phyloP scores from a whole-genome alignment of 148 eudicot genomes.

The Fallopia convolvulus region DNA sequence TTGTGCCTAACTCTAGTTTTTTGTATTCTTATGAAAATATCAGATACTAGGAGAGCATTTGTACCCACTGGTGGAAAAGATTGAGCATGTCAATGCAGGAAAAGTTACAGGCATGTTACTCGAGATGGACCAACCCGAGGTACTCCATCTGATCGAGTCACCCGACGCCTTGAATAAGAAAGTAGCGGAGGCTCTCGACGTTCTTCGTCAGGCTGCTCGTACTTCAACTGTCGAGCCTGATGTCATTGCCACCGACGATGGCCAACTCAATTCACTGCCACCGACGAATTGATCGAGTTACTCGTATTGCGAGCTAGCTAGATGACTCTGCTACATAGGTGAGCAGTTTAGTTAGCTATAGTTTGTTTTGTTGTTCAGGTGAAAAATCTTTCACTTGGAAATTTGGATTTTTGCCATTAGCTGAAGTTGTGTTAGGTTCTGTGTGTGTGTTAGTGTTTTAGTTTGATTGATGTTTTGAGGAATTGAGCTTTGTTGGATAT shows the following conservation, averaged over 20 bases:
- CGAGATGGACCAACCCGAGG: slow-evolving; percentile 55
- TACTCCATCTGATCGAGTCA: slow-evolving; percentile 45
- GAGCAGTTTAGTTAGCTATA: not conserved
- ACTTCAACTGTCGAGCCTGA: slow-evolving; percentile 9
- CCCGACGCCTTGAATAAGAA: slow-evolving; percentile 47
- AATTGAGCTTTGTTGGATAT: not conserved
- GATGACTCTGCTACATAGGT: too few species aligned
- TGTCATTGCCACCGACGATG: slow-evolving; percentile 16
- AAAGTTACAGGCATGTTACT: slow-evolving; percentile 47
- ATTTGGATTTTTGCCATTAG: not conserved
- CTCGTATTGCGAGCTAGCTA: not conserved
- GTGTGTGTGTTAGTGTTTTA: not conserved
- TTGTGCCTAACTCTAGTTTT: not conserved
- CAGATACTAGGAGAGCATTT: slow-evolving; percentile 51
- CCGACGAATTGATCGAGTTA: not conserved
- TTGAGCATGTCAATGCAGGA: slow-evolving; percentile 32
- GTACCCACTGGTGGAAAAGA: slow-evolving; percentile 35
- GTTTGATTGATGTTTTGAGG: not conserved
- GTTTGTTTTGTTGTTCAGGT: not conserved
- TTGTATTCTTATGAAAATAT: not conserved
- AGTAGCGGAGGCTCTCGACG: slow-evolving; percentile 43
- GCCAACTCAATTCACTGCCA: not conserved
- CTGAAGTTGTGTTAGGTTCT: not conserved
- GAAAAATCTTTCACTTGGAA: not conserved
- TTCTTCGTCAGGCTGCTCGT: slow-evolving; percentile 21